Base-by-base conservation (phyloP, 176 grass and related monocot genomes). In the Calamus simplicifolius region DNA sequence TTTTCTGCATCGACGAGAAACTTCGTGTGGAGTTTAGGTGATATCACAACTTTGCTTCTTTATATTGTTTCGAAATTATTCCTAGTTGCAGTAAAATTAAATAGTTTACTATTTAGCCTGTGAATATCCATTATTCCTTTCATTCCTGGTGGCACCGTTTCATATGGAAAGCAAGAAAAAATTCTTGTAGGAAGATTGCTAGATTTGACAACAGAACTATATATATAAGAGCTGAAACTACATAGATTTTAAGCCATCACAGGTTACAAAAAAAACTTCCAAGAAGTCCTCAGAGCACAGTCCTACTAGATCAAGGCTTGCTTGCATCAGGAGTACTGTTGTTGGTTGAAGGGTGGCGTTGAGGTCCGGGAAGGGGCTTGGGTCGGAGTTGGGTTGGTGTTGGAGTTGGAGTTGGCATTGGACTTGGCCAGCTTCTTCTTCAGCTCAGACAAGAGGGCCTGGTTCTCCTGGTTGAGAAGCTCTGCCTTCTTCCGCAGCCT, bases 401-500 rank as follows among this genome's bases (percentile, higher is more conserved):
- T 35, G 26, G 50, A 23, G 6, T 21, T 12, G 35, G 35, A 43
- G 35, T 43, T 43, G 35, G 10, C 8, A 10, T 43, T 43, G 2
- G 62, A 64, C 62, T 79, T 98, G 81, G 76, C 53, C 48, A 89
- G 73, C 49, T 85, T 86, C 8, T 79, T 77, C 73, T 95, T 89
- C 62, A 95, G 75, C 71, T 85, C 71, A 59, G 75, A 59, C n/a
- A 89, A 71, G 68, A 95, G 74, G 19, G 63, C 75, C 70, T 95
- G 71, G 77, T 95, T 89, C 65, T 85, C 89, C 73, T 95, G 70
- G 71, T 79, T 95, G 3, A 95, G 75, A 73, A 95, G 58, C 78
- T 77, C 81, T 25, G 81, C 78, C 75, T 85, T 81, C 74, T 89
- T 95, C 71, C 89, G 79, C 71, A 94, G 77, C 74, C 81, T 73